Conservation (phyloP, 805 yeast genomes). For the Wickerhamiella hasegawae region DNA sequence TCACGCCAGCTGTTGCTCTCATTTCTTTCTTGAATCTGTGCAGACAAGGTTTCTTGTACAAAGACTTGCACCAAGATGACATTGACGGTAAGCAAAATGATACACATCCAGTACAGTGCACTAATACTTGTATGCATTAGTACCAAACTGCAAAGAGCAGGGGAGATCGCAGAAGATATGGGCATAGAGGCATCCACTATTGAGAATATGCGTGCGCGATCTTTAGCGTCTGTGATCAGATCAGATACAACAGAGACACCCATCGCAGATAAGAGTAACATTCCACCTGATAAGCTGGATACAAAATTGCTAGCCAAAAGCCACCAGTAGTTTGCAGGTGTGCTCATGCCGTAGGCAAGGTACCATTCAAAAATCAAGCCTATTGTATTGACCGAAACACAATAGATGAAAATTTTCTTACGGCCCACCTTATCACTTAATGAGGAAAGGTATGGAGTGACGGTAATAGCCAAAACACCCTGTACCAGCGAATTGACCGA, state of each 20-base stretch:
- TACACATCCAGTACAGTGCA: constrained; percentile 6
- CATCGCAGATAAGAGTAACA: constrained; percentile 8
- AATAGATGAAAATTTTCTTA: constrained; percentile 9
- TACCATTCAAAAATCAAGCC: constrained; percentile 10
- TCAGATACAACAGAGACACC: constrained; percentile 15
- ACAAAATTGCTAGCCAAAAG: constrained; percentile 11
- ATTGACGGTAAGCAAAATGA: neutral
- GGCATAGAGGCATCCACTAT: constrained; percentile 12
- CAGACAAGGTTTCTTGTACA: neutral
- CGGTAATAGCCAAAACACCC: constrained; percentile 3
- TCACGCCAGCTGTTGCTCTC: too few species aligned
- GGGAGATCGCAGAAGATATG: constrained; percentile 14
- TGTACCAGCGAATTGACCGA: neutral
- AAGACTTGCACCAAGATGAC: neutral
- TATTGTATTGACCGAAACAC: constrained; percentile 4
- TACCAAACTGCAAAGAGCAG: constrained; percentile 13
- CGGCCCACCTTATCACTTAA: constrained; percentile 15
- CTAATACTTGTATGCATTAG: constrained; percentile 8
- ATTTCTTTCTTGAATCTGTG: neutral
- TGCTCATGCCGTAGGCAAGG: constrained; percentile 11
- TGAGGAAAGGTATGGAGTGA: constrained; percentile 11
- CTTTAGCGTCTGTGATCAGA: constrained; percentile 10
- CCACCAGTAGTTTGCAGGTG: constrained; percentile 12
- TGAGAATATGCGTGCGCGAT: constrained; percentile 12
- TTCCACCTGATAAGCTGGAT: constrained; percentile 12